A percentile compares a stretch with the other conserved stretches of the same genome.
phyloP scores from a whole-genome alignment of 2,329 filamentous ascomycete genomes.

The Tympanopsis confertula region DNA sequence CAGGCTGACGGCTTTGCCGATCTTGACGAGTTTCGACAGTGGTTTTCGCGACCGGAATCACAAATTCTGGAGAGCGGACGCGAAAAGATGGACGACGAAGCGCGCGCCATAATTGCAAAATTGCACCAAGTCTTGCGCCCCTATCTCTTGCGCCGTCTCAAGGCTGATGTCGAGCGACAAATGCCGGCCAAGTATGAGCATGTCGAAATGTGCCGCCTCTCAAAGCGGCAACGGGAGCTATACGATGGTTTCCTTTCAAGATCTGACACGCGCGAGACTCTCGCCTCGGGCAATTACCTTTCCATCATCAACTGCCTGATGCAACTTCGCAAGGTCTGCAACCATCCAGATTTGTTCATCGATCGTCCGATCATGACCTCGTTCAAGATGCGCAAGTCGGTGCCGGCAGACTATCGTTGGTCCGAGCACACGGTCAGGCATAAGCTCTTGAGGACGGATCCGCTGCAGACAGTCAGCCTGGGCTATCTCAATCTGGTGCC shows the following conservation, averaged over 20 bases:
- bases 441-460: constrained; percentile 47
- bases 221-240: constrained; percentile 85
- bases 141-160: constrained; percentile 79
- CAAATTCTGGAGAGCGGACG: constrained; percentile 92
- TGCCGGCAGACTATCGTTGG: constrained; percentile 60
- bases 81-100: constrained; percentile 88
- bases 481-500: constrained; percentile 72
- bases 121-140: constrained; percentile 88
- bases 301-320: constrained; percentile 98
- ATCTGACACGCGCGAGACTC: constrained; percentile 75
- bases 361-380: constrained; percentile 94
- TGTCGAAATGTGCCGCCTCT: constrained; percentile 87
- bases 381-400: constrained; percentile 77
- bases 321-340: constrained; percentile 95
- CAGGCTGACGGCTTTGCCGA: constrained; percentile 85
- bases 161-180: constrained; percentile 96
- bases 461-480: constrained; percentile 58
- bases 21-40: constrained; percentile 89
- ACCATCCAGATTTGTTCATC: constrained; percentile 93
- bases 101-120: constrained; percentile 80
- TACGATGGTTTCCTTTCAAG: constrained; percentile 94
- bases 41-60: constrained; percentile 88
- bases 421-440: constrained; percentile 61
- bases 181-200: constrained; percentile 98
- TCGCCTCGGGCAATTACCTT: constrained; percentile 87